Percentiles rank a stretch among this genome's conserved stretches.
Conservation (phyloP, 306 rosid species). For the Acacia confusa region DNA sequence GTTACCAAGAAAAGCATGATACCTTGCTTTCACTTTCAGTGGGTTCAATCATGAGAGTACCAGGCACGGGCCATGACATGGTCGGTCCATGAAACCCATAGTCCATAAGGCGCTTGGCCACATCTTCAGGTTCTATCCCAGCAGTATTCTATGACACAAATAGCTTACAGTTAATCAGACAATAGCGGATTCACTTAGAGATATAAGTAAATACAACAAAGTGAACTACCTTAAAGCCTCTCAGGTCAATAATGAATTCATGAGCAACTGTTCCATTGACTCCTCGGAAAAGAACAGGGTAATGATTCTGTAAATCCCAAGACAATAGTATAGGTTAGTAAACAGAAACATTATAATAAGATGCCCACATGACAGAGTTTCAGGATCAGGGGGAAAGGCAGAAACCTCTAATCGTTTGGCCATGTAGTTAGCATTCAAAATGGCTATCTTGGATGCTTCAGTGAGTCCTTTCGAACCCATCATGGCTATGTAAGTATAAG, state of each 20-base stretch:
- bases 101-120: constrained; percentile 98
- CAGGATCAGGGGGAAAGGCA: background rate
- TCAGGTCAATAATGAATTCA: constrained; percentile 90
- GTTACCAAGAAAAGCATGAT: constrained; percentile 9
- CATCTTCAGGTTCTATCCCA: constrained; percentile 91
- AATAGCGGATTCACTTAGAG: constrained; percentile 12
- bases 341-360: constrained; percentile 8
- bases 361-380: constrained; percentile 2
- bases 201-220: constrained; percentile 19
- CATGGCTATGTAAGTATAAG: constrained; percentile 96
- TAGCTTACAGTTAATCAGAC: constrained; percentile 29
- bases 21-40: constrained; percentile 99
- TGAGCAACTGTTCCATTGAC: constrained; percentile 97
- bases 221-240: constrained; percentile 86
- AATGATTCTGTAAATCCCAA: constrained; percentile 55
- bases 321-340: constrained; percentile 30
- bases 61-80: constrained; percentile 99
- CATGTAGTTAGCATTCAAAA: constrained; percentile 98
- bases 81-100: constrained; percentile 98
- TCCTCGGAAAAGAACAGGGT: constrained; percentile 96
- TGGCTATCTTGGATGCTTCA: constrained; percentile 92
- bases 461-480: constrained; percentile 99
- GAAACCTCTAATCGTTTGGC: constrained; percentile 92
- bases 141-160: constrained; percentile 66
- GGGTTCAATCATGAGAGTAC: constrained; percentile 98